Evolutionary conservation across 192 early-diverging fungal species (phyloP).

Genomic region (Coemansia sp.): DNA sequence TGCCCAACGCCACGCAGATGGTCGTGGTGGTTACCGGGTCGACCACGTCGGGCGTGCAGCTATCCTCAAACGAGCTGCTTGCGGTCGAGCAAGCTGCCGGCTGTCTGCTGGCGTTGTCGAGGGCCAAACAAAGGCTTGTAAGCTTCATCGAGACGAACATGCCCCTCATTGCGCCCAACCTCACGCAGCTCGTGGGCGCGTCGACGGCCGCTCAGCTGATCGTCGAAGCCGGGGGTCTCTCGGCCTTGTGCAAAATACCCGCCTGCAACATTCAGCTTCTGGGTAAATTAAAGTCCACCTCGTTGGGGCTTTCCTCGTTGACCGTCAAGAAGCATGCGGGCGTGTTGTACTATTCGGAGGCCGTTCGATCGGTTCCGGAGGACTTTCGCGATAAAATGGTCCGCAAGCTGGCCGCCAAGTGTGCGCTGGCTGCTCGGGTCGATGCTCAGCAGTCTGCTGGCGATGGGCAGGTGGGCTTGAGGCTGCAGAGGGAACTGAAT

Average conservation of each 20-base stretch:
- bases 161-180: conserved; percentile 90
- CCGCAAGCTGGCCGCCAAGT: conserved; percentile 80
- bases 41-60: conserved; percentile 69
- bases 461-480: conserved; percentile 72
- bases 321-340: conserved; percentile 74
- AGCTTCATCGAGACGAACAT: conserved; percentile 90
- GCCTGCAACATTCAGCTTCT: conserved; percentile 84
- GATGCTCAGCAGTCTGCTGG: conserved; percentile 67
- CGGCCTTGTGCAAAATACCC: conserved; percentile 82
- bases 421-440: conserved; percentile 81
- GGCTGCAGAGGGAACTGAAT: conserved; percentile 76
- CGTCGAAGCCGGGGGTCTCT: conserved; percentile 85
- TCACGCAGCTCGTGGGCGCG: conserved; percentile 82
- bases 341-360: conserved; percentile 73
- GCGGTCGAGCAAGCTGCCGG: conserved; percentile 78
- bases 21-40: conserved; percentile 87
- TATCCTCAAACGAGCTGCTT: conserved; percentile 61
- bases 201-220: conserved; percentile 87
- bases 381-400: conserved; percentile 79
- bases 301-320: conserved; percentile 28
- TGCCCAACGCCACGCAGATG: conserved; percentile 85
- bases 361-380: conserved; percentile 64
- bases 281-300: conserved; percentile 35
- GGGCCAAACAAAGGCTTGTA: conserved; percentile 62
- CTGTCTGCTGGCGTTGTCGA: conserved; percentile 65